Evolutionary conservation across 2,329 filamentous ascomycete species (phyloP).

Genomic region (Penicillium sp.): DNA sequence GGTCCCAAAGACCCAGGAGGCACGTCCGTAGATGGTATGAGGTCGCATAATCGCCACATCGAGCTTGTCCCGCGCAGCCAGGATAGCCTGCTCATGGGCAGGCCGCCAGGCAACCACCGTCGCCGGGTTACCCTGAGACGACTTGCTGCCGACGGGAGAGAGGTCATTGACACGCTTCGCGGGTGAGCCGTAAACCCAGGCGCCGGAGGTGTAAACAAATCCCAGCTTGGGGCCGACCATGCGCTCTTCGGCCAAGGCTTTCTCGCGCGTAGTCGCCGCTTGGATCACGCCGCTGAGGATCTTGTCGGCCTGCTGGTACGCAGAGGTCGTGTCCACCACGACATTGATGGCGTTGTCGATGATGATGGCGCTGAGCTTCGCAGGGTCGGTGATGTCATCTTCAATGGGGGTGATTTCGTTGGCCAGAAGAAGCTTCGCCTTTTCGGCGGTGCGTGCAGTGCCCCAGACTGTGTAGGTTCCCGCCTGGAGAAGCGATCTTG

Average conservation of each 20-base stretch:
- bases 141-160: constrained; percentile 23
- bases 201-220: constrained; percentile 39
- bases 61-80: constrained; percentile 14
- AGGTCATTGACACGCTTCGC: constrained; percentile 29
- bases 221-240: constrained; percentile 35
- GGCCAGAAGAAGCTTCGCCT: constrained; percentile 27
- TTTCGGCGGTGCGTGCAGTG: constrained; percentile 32
- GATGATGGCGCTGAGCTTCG: constrained; percentile 1
- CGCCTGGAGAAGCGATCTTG: constrained; percentile 24
- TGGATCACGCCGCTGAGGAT: constrained; percentile 25
- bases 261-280: constrained; percentile 16
- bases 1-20: constrained; percentile 28
- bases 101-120: constrained; percentile 33
- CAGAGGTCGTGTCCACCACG: constrained; percentile 35
- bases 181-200: constrained; percentile 39
- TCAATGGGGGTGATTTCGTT: constrained; percentile 38
- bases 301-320: constrained; percentile 20
- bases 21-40: constrained; percentile 35
- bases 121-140: constrained; percentile 16
- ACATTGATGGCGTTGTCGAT: constrained; percentile 30
- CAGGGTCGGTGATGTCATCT: constrained; percentile 21
- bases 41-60: constrained; percentile 9
- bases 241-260: constrained; percentile 8
- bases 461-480: constrained; percentile 38
- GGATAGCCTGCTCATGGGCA: constrained; percentile 32